Base-by-base conservation (phyloP, 1,139 yeast species). In the Saccharomyces uvarum region DNA sequence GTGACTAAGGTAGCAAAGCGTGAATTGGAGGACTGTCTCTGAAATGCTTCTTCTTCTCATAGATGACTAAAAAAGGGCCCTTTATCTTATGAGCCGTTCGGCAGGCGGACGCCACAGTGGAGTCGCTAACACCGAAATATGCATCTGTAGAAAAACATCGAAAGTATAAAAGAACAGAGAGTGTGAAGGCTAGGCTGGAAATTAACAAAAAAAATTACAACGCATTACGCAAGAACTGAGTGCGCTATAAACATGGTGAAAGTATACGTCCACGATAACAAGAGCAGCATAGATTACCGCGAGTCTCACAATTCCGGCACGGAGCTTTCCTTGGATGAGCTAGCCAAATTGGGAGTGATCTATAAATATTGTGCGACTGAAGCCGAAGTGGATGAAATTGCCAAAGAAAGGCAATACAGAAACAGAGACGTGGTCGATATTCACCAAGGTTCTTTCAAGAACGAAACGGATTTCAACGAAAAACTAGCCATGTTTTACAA, bases 351-450 rank as follows among this genome's bases (percentile, higher is more conserved):
- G 27, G 97, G 97, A 0, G 96, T 90, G 1, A 69, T 84, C 46
- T 87, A 89, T 67, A 78, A 72, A 64, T 73, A 81, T 53, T 74
- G 83, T 48, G 76, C 76, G 31, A 74, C 79, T 14, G 67, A 74
- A 14, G 84, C 77, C 2, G 80, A 81, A 33, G 89, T 91, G 51
- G 78, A 91, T 65, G 70, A 66, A 14, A 68, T 93, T 28, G 97
- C 97, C 13, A 60, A 63, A 16, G 77, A 86, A 60, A 79, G 98
- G 57, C 70, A 78, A 38, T 93, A 93, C 74, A 86, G 82, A 69
- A 90, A 90, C 71, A 74, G 96, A 58, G 99, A 93, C 70, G 77
- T 75, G 52, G 81, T 93, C 31, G 74, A 74, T 50, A 77, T 93
- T 54, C 79, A 82, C 33, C 79, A 82, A 48, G 80, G 73, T 7